A percentile compares a stretch with the other conserved stretches of the same genome.
phyloP scores from a whole-genome alignment of 2,329 filamentous ascomycete species.

The Fragosphaeria purpurea region DNA sequence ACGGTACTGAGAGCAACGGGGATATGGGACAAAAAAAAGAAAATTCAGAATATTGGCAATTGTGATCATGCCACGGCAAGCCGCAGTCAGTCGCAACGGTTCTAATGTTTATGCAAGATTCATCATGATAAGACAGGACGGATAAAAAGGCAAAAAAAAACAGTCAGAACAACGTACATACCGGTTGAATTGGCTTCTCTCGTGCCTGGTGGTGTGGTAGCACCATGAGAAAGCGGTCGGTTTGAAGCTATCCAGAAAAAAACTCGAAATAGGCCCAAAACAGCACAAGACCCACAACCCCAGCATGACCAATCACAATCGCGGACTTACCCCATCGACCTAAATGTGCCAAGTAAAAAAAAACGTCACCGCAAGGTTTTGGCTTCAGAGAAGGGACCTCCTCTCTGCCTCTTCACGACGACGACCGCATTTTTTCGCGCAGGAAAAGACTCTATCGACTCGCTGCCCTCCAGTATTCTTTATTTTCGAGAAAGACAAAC shows the following conservation, averaged over 20 bases:
- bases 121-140: conserved; percentile 29
- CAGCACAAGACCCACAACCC: no score
- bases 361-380: conserved; percentile 2
- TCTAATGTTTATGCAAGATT: conserved; percentile 40
- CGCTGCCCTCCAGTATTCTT: neutral
- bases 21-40: neutral
- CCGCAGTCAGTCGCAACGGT: conserved; percentile 50
- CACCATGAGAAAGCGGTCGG: no score
- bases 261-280: no score
- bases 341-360: neutral
- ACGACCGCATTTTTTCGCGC: no score
- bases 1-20: no score
- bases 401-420: neutral
- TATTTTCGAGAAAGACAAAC: neutral
- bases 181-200: no score
- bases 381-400: no score
- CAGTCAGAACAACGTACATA: no score
- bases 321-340: no score
- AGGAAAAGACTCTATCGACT: no score
- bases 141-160: neutral
- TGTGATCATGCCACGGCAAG: conserved; percentile 40
- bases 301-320: neutral
- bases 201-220: no score
- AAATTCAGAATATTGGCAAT: conserved; percentile 33
- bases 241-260: no score